Conservation (phyloP, 2,329 filamentous ascomycete genomes). For the Cyphellophora europaea region DNA sequence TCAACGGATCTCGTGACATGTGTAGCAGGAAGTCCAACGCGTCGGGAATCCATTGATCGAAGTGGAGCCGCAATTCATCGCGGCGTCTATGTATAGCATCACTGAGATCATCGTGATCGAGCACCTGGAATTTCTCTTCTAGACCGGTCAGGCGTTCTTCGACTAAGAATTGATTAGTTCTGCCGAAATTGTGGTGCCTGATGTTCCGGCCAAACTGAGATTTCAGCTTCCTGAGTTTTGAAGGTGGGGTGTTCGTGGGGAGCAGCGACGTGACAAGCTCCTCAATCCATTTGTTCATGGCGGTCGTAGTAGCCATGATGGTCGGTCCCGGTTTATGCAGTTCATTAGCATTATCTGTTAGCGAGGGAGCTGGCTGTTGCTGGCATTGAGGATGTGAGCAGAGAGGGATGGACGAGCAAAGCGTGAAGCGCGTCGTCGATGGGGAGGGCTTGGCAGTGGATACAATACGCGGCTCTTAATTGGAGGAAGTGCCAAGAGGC, state of each 20-base stretch:
- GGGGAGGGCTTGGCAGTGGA: no score
- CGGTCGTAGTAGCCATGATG: slow-evolving; percentile 19
- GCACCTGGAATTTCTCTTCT: slow-evolving; percentile 76
- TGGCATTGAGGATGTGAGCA: no score
- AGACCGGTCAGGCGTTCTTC: slow-evolving; percentile 57
- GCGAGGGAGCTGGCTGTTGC: no score
- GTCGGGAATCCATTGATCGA: slow-evolving; percentile 66
- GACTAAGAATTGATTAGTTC: slow-evolving; percentile 70
- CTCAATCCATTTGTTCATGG: slow-evolving; percentile 17
- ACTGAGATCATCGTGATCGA: slow-evolving; percentile 69
- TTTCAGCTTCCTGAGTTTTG: slow-evolving; percentile 9
- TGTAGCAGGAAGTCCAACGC: slow-evolving; percentile 68
- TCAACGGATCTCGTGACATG: slow-evolving; percentile 69
- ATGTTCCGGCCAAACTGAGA: slow-evolving; percentile 20
- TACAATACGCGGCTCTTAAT: no score
- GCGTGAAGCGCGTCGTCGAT: no score
- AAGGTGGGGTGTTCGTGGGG: slow-evolving; percentile 3
- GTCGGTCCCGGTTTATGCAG: no score
- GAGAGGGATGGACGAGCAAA: no score
- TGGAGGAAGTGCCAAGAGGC: no score
- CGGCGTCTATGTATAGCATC: slow-evolving; percentile 56
- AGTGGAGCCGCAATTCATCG: slow-evolving; percentile 45
- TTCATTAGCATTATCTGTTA: no score
- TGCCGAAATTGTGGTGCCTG: slow-evolving; percentile 40
- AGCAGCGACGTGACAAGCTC: slow-evolving; percentile 13